Evolutionary conservation across 768 basidiomycete species (phyloP), one percentile per base, ranked within the genome.

Genomic region (Xerocomus brunneocitrinus): DNA sequence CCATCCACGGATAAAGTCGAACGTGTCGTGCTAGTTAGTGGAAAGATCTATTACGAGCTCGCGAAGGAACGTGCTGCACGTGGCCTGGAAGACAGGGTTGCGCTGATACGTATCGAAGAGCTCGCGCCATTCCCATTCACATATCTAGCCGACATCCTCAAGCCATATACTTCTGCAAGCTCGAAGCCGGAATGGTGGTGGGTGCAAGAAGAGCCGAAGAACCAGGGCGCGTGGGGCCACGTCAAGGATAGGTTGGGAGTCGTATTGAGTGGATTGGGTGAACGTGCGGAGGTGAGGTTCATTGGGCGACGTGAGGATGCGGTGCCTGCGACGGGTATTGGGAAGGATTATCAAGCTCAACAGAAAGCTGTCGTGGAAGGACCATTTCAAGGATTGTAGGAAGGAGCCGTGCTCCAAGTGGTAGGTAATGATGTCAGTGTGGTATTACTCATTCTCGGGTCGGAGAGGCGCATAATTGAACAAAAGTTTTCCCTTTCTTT

Each of bases 1-100:
- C 58, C 13, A 60, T 76, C 57, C 53, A 55, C 66, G 5, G 57
- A 61, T 3, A 67, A 71, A 12, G 80, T 80, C 22, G 73, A 82
- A 57, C 82, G 87, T 3, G 75, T 95, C n/a, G 74, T 92, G 25
- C 65, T 93, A 40, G 73, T 91, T 46, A 79, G 84, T 0, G 93
- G 93, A 12, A 95, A 95, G 72, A 68, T 92, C 2, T 95, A 91
- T 71, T 95, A 95, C 69, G 91, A 94, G 22, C 81, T 95, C 13
- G 71, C 79, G 56, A 89, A 87, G 58, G 82, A 87, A 52, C 82
- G 91, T 7, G 70, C 80, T 34, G 68, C 75, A 5, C 67, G 72
- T 0, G 72, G 72, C 1, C 65, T 85, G 7, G 71, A 76, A 14
- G 73, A 76, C 42, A 62, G 68, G 0, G 79, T 92, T 2, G 86